These are phyloP conservation scores for Fusarium sp. DNA, from an alignment of 2,329 filamentous ascomycete species.

Conservation along the genomic window DNA sequence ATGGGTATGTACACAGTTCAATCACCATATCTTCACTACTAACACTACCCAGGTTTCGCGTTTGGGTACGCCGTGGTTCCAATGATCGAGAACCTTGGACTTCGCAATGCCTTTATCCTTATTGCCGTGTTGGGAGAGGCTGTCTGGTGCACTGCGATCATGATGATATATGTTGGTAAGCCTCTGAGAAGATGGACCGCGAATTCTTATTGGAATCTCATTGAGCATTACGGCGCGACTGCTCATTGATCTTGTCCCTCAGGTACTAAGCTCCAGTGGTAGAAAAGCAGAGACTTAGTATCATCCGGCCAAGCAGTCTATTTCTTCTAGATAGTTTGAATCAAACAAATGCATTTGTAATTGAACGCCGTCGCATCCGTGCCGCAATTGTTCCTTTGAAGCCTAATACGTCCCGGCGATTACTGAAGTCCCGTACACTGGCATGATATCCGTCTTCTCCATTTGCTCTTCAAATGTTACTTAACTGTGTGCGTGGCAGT, in stretches of 20 bases:
- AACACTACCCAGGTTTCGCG: not conserved
- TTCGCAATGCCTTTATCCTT: not conserved
- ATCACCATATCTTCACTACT: not conserved
- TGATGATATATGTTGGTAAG: not conserved
- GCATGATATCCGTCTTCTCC: not conserved
- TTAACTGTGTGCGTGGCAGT: not conserved
- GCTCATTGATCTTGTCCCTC: not conserved
- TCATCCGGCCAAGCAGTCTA: no score
- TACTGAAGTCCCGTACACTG: not conserved
- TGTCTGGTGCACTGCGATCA: slow-evolving; percentile 1
- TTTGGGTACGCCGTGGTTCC: slow-evolving; percentile 1
- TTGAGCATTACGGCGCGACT: not conserved
- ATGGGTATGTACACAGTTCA: not conserved
- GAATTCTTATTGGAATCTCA: not conserved
- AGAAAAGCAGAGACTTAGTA: not conserved
- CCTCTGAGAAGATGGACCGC: not conserved
- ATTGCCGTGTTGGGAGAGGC: not conserved
- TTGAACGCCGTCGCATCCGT: rapidly evolving
- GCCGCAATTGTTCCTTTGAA: not conserved
- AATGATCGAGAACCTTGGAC: not conserved
- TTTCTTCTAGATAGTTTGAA: not conserved
- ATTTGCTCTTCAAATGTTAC: not conserved
- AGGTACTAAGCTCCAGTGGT: not conserved
- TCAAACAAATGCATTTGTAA: no score
- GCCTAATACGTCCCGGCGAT: not conserved